Evolutionary conservation across 2,329 filamentous ascomycete genomes (phyloP).

Genomic region (Colletotrichum gloeosporioides): DNA sequence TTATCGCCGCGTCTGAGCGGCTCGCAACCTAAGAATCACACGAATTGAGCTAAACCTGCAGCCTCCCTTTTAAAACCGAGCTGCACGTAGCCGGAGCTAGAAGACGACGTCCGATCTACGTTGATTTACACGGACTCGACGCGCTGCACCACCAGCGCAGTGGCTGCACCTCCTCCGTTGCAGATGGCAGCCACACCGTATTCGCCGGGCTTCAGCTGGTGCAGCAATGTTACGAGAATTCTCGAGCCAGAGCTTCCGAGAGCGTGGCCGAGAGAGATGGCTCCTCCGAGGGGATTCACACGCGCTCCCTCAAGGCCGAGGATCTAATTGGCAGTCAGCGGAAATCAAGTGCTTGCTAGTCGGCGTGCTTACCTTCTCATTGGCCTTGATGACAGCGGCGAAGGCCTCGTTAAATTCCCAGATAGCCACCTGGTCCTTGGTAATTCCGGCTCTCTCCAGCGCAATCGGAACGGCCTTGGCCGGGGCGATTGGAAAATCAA

Average conservation of each 20-base stretch:
- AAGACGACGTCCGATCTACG: not conserved
- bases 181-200: conserved; percentile 97
- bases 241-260: conserved; percentile 92
- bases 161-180: conserved; percentile 93
- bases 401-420: conserved; percentile 99
- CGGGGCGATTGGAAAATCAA: conserved; percentile 94
- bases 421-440: conserved; percentile 86
- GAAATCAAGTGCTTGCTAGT: not conserved
- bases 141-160: conserved; percentile 88
- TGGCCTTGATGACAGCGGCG: conserved; percentile 92
- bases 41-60: not conserved
- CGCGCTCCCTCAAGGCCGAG: conserved; percentile 79
- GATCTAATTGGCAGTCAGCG: conserved; percentile 56
- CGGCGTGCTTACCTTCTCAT: conserved; percentile 70
- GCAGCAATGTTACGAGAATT: conserved; percentile 87
- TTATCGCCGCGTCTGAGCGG: not conserved
- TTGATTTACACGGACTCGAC: conserved; percentile 62
- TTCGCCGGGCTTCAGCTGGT: conserved; percentile 90
- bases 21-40: not conserved
- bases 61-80: not conserved
- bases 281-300: conserved; percentile 88
- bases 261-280: conserved; percentile 90
- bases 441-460: conserved; percentile 86
- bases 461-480: conserved; percentile 92
- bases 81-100: not conserved